Percentiles rank a stretch among this genome's conserved stretches.
These are phyloP conservation scores for Olyra latifolia DNA, from an alignment of 176 grass and related monocot genomes.

Conservation along the genomic window DNA sequence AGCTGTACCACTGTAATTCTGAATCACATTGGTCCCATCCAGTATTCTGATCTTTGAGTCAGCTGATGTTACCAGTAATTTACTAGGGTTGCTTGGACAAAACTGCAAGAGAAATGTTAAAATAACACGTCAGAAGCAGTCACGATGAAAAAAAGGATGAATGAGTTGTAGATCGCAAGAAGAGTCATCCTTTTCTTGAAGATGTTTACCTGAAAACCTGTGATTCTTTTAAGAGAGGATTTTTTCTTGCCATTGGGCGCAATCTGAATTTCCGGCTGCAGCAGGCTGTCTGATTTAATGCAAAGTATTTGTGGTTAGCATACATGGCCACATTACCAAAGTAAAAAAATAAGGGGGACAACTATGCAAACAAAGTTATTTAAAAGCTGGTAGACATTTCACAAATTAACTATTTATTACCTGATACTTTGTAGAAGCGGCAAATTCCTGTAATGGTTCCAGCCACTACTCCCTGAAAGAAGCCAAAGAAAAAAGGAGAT, in stretches of 20 bases:
- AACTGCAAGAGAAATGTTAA: conserved; percentile 51
- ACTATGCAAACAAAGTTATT: not conserved
- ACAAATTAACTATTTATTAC: conserved; percentile 49
- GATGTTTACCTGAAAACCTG: conserved; percentile 75
- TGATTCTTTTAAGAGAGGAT: conserved; percentile 75
- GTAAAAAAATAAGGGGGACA: conserved; percentile 1
- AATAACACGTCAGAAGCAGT: conserved; percentile 25
- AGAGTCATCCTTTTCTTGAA: conserved; percentile 15
- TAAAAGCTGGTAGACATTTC: conserved; percentile 11
- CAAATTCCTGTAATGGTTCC: conserved; percentile 84
- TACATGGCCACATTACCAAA: conserved; percentile 7
- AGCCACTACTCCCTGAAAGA: conserved; percentile 50
- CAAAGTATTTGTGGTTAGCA: conserved; percentile 15
- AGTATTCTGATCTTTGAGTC: conserved; percentile 86
- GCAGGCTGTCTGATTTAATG: conserved; percentile 52
- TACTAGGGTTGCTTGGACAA: conserved; percentile 61
- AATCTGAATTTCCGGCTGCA: conserved; percentile 63
- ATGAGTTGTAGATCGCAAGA: not conserved
- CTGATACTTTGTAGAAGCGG: conserved; percentile 76
- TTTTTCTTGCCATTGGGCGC: conserved; percentile 63
- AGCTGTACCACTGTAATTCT: conserved; percentile 79
- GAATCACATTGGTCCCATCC: conserved; percentile 63
- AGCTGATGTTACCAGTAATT: conserved; percentile 84
- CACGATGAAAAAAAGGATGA: conserved; percentile 14
- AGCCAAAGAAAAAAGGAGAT: conserved; percentile 10